Conservation (phyloP, 2,329 filamentous ascomycete genomes). For the Aschersonia sp. region DNA sequence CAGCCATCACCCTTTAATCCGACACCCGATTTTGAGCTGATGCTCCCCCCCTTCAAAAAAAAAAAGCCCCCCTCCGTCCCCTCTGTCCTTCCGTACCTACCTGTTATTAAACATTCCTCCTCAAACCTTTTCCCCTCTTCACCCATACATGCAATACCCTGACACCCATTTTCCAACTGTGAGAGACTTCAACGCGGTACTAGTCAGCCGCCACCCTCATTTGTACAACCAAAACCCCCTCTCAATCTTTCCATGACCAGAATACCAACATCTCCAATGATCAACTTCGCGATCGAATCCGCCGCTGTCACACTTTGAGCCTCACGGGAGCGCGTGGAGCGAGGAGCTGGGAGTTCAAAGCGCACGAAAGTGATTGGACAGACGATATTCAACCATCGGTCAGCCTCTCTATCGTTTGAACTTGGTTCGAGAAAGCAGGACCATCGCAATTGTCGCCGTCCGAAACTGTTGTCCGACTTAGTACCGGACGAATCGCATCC, state of each 20-base stretch:
- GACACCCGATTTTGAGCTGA: slow-evolving; percentile 6
- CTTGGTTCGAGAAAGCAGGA: slow-evolving; percentile 9
- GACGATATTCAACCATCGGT: slow-evolving; percentile 47
- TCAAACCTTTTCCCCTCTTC: slow-evolving; percentile 8
- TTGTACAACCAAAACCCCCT: slow-evolving; percentile 9
- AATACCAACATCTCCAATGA: slow-evolving; percentile 35
- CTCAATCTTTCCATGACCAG: slow-evolving; percentile 26
- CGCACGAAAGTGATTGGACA: slow-evolving; percentile 14
- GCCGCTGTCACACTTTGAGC: slow-evolving; percentile 54
- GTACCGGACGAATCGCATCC: neutral
- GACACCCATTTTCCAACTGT: slow-evolving; percentile 3
- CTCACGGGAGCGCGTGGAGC: slow-evolving; percentile 51
- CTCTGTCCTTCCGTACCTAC: slow-evolving; percentile 5
- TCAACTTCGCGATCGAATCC: slow-evolving; percentile 32
- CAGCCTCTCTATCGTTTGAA: slow-evolving; percentile 18
- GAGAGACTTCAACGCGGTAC: slow-evolving; percentile 10
- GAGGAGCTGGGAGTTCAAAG: slow-evolving; percentile 30
- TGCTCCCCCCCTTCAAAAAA: slow-evolving; percentile 3
- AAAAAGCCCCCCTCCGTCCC: slow-evolving; percentile 3
- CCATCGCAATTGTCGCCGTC: slow-evolving; percentile 3
- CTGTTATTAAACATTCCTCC: slow-evolving; percentile 8
- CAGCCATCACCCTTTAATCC: slow-evolving; percentile 6
- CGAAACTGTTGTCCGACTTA: neutral
- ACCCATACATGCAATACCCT: neutral
- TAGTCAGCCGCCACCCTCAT: slow-evolving; percentile 12